Conservation (phyloP, 495 filamentous ascomycete species). For the Penicillium maclennaniae region DNA sequence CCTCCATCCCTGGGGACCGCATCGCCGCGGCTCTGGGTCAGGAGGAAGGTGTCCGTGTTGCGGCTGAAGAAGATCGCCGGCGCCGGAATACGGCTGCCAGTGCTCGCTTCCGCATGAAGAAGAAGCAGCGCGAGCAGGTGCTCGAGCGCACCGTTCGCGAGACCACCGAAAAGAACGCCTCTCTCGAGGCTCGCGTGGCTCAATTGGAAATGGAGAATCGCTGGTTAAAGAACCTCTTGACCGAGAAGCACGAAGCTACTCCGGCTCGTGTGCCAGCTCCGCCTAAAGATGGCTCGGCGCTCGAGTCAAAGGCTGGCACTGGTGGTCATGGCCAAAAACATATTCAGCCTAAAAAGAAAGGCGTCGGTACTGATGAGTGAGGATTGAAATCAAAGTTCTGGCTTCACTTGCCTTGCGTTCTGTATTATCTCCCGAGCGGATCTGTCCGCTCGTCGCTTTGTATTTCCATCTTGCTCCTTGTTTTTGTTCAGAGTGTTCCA, state of each 20-base stretch:
- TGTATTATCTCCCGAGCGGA: constrained; percentile 19
- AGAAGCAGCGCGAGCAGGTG: constrained; percentile 96
- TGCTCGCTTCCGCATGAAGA: constrained; percentile 96
- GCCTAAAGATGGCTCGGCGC: constrained; percentile 24
- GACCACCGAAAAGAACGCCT: constrained; percentile 75
- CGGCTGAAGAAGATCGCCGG: constrained; percentile 95
- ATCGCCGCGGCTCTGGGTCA: constrained; percentile 37
- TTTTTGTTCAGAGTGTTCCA: not conserved
- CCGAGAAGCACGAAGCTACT: constrained; percentile 72
- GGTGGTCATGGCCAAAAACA: constrained; percentile 37
- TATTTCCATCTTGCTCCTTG: not conserved
- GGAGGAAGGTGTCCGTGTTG: constrained; percentile 58
- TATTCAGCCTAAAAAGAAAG: constrained; percentile 49
- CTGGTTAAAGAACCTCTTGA: constrained; percentile 91
- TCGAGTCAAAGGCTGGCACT: constrained; percentile 23
- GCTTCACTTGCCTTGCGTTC: constrained; percentile 7
- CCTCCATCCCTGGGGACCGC: constrained; percentile 42
- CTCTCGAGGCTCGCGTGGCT: constrained; percentile 75
- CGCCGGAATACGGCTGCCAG: constrained; percentile 93
- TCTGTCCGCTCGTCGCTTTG: constrained; percentile 8
- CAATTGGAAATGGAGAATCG: constrained; percentile 93
- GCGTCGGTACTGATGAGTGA: constrained; percentile 42
- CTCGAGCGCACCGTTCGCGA: constrained; percentile 90
- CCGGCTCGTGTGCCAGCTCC: constrained; percentile 28
- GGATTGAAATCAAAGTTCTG: constrained; percentile 20